Evolutionary conservation across 495 filamentous ascomycete species (phyloP), one percentile per base, ranked within the genome.

Genomic region (Geopyxis carbonaria): DNA sequence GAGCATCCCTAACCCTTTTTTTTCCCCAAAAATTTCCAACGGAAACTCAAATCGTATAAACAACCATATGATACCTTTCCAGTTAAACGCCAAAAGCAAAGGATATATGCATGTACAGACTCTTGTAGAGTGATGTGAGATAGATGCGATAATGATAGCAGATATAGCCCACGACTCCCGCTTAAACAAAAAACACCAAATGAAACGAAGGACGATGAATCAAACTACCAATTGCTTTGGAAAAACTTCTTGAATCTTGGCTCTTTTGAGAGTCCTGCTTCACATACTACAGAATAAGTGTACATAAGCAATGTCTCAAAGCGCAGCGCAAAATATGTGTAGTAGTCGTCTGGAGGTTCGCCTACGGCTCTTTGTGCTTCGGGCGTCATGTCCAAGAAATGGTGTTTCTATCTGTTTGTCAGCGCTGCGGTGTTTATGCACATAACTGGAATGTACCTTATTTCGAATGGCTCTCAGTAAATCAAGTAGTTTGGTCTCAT

Each of bases 401-500:
- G 87, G 44, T 89, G 80, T 44, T 76, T 76, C 47, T 47, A 15
- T 28, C 29, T 2, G 18, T 7, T 32, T 8, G 27, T 47, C 42
- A 33, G 45, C 21, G 23, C 2, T 22, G 5, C 24, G 11, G 14
- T n/a, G 4, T 21, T 10, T 24, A 4, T 20, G 5, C 4, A n/a
- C 6, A 18, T 23, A 16, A 30, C 6, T 18, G 9, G 16, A 19
- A 30, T 20, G 14, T 23, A 47, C 43, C 67, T 97, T 97, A 57
- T 97, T 97, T n/a, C 89, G 66, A 43, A 97, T 61, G 6, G 84
- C 91, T 4, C 89, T 73, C 16, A 95, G 59, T 15, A 97, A 63
- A 62, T 97, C 89, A 35, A 95, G 60, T 57, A 97, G 68, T 31
- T 70, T 71, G 0, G 67, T 66, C 0, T 84, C 85, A 2, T 78